A percentile compares a stretch with the other conserved stretches of the same genome.
These are phyloP conservation scores for Ceratocystis cubensis DNA, from an alignment of 2,329 filamentous ascomycete species.

Conservation along the genomic window DNA sequence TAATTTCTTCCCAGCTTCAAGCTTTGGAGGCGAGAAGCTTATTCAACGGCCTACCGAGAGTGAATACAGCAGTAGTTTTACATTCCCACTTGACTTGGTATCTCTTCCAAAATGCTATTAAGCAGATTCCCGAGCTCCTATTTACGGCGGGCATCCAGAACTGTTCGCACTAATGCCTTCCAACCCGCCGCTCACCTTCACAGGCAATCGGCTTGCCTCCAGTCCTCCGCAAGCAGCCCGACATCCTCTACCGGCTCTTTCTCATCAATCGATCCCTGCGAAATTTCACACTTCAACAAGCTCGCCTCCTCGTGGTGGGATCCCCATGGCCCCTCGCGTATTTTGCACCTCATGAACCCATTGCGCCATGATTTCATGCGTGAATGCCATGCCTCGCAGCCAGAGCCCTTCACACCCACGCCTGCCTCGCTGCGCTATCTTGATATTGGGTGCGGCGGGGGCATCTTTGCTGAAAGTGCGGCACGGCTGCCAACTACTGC, in stretches of 20 bases:
- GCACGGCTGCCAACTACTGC: slow-evolving; percentile 52
- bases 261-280: slow-evolving; percentile 71
- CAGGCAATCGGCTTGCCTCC: slow-evolving; percentile 21
- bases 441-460: slow-evolving; percentile 89
- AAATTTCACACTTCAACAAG: slow-evolving; percentile 87
- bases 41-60: no score
- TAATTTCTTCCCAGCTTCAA: background rate
- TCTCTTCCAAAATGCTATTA: background rate
- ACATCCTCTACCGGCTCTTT: slow-evolving; percentile 25
- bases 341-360: slow-evolving; percentile 96
- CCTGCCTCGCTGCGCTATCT: slow-evolving; percentile 53
- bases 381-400: slow-evolving; percentile 48
- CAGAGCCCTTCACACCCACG: slow-evolving; percentile 30
- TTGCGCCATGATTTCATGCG: slow-evolving; percentile 86
- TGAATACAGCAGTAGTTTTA: no score
- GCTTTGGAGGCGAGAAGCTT: no score
- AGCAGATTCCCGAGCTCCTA: background rate
- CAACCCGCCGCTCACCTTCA: background rate
- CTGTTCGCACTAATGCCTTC: background rate
- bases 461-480: slow-evolving; percentile 86
- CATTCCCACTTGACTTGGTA: background rate
- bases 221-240: slow-evolving; percentile 20
- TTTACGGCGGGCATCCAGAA: background rate
- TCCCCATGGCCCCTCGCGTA: slow-evolving; percentile 76
- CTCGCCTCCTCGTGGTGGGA: slow-evolving; percentile 97